These are phyloP conservation scores for Aspergillus asperescens DNA, from an alignment of 495 filamentous ascomycete species.

Conservation along the genomic window DNA sequence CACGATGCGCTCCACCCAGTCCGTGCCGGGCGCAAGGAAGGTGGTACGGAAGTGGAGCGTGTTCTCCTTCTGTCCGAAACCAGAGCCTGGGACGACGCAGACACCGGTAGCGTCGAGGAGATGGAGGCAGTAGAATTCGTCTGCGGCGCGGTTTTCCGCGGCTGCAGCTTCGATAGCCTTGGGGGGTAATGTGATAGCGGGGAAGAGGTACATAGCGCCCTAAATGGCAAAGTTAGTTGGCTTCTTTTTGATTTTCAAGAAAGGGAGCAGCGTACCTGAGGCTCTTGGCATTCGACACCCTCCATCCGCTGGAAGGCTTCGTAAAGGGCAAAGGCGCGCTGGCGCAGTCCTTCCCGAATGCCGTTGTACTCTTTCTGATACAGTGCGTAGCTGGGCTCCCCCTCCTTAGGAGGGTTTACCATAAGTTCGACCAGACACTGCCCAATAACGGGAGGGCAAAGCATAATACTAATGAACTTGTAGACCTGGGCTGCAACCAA, in stretches of 20 bases:
- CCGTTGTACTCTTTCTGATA: conserved; percentile 79
- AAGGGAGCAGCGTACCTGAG: conserved; percentile 46
- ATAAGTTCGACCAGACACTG: conserved; percentile 95
- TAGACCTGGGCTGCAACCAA: conserved; percentile 90
- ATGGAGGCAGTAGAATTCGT: conserved; percentile 90
- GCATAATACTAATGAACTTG: conserved; percentile 93
- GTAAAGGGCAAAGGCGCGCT: conserved; percentile 78
- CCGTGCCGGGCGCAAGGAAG: conserved; percentile 90
- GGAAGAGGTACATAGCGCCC: conserved; percentile 98
- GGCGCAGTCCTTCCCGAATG: conserved; percentile 67
- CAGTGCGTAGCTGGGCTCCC: conserved; percentile 73
- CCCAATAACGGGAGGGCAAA: conserved; percentile 91
- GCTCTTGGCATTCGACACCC: conserved; percentile 81
- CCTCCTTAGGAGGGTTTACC: conserved; percentile 85
- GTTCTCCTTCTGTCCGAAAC: conserved; percentile 91
- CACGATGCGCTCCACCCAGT: conserved; percentile 84
- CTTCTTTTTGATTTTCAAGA: background rate
- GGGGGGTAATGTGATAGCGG: conserved; percentile 71
- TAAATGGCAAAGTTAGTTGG: conserved; percentile 29
- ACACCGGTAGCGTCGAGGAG: conserved; percentile 91
- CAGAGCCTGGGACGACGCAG: conserved; percentile 87
- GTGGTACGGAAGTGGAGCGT: conserved; percentile 94
- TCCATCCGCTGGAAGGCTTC: conserved; percentile 91
- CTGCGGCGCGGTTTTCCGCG: conserved; percentile 66
- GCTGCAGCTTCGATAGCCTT: conserved; percentile 71